A percentile compares a stretch with the other conserved stretches of the same genome.
Conservation (phyloP, 2,329 filamentous ascomycete genomes). For the Stagonosporopsis rhizophila region DNA sequence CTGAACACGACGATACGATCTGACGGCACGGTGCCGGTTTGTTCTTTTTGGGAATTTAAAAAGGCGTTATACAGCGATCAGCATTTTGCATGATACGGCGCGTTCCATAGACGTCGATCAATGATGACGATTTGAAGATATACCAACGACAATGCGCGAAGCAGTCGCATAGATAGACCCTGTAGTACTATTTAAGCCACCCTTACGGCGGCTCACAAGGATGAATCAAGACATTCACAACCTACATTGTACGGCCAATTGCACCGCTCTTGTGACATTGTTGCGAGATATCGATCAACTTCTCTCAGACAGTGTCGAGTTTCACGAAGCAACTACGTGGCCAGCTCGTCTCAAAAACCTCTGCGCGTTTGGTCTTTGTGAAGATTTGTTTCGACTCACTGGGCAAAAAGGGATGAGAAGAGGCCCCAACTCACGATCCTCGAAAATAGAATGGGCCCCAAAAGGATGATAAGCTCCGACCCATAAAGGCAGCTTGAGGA, state of each 20-base stretch:
- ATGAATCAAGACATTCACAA: conserved; percentile 4
- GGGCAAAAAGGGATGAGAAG: neutral
- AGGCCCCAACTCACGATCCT: neutral
- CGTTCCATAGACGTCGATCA: neutral
- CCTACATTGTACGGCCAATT: neutral
- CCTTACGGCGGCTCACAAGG: neutral
- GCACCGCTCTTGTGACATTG: neutral
- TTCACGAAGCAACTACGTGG: conserved; percentile 1
- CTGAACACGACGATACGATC: conserved; percentile 7
- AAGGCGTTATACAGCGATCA: conserved; percentile 10
- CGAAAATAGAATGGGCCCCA: neutral
- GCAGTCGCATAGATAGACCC: conserved; percentile 10
- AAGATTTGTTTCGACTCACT: neutral
- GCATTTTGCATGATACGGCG: conserved; percentile 12
- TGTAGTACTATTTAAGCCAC: conserved; percentile 7
- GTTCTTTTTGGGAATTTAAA: neutral
- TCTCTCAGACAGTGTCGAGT: neutral
- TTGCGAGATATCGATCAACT: neutral
- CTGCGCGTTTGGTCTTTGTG: neutral
- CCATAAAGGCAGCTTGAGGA: conserved; percentile 2
- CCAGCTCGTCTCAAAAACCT: conserved; percentile 1
- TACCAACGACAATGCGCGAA: conserved; percentile 7
- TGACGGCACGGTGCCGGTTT: conserved; percentile 3
- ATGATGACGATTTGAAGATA: conserved; percentile 15
- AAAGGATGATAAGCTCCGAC: neutral